Evolutionary conservation across 1,284 basidiomycete genomes (phyloP), one percentile per base, ranked within the genome.

Genomic region (Somion occarium): DNA sequence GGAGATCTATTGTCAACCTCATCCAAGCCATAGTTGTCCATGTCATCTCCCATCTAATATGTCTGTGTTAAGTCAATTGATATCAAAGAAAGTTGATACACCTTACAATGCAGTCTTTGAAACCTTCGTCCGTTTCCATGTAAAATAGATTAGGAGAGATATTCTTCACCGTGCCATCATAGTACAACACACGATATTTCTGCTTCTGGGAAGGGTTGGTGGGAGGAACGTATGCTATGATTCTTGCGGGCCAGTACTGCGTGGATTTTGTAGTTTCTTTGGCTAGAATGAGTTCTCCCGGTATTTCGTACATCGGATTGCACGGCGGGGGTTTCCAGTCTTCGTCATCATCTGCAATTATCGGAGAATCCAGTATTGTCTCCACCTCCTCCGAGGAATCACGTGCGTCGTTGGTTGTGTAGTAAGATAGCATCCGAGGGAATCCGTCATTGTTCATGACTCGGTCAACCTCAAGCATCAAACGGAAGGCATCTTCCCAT

Each of bases 271-370:
- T 69, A 20, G 67, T 69, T 34, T 77, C 77, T 39, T 69, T 63
- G 9, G 82, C 81, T 9, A 87, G 67, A 2, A 88, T 67, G 1
- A 79, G 65, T 62, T 89, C 86, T 1, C 85, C 86, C 2, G 85
- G 84, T 39, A 88, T 77, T 11, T 74, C 65, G 18, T 85, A 68
- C 2, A 69, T 64, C 2, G 68, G 67, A 56, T 86, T 80, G 2
- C 69, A 64, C 13, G 64, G 67, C 1, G 76, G 74, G 3, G 74
- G 73, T 1, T 69, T 68, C 68, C 65, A 73, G 12, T 48, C 45
- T 30, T 54, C 58, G 19, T 49, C 53, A 48, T 43, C 46, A 25
- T 24, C 49, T 13, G 4, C 42, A 5, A 19, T 19, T 9, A 5
- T 23, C 5, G 18, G 19, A 22, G 13, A 13, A 23, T 43, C 43